Evolutionary conservation across 1,284 basidiomycete species (phyloP).

Genomic region (Ceratobasidium sp.): DNA sequence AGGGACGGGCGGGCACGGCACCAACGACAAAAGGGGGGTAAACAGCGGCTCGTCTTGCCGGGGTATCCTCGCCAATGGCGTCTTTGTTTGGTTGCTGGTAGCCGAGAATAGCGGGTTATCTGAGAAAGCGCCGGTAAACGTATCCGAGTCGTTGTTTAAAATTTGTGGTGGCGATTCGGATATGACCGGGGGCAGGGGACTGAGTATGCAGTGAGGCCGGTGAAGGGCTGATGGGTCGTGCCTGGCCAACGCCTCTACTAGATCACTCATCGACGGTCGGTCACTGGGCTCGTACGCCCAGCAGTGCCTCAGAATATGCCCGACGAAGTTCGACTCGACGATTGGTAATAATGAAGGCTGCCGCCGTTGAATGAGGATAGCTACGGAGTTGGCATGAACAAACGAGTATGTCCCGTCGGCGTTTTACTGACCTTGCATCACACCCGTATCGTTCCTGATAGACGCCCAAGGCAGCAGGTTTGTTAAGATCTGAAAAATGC

Average conservation of each 20-base stretch:
- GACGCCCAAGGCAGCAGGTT: conserved; percentile 14
- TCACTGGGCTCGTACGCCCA: conserved; percentile 6
- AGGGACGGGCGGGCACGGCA: neutral
- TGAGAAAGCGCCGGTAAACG: conserved; percentile 1
- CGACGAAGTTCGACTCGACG: neutral
- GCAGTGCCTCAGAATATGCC: conserved; percentile 24
- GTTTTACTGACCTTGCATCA: conserved; percentile 13
- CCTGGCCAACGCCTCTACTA: neutral
- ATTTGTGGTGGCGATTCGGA: conserved; percentile 20
- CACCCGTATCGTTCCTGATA: conserved; percentile 1
- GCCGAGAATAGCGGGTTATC: neutral
- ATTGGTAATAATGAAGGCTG: conserved; percentile 1
- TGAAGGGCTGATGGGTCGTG: conserved; percentile 5
- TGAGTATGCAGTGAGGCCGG: neutral
- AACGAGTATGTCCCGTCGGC: neutral
- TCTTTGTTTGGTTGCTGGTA: conserved; percentile 5
- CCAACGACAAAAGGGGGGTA: neutral
- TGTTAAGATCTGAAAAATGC: conserved; percentile 10
- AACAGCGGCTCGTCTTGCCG: conserved; percentile 14
- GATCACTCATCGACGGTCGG: conserved; percentile 19
- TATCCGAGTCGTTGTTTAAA: neutral
- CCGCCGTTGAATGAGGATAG: neutral
- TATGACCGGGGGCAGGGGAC: neutral
- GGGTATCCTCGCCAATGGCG: conserved; percentile 8
- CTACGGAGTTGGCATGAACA: neutral